A percentile compares a stretch with the other conserved stretches of the same genome.
Evolutionary conservation across 768 basidiomycete genomes (phyloP).

Genomic region (Russula dissimulans): DNA sequence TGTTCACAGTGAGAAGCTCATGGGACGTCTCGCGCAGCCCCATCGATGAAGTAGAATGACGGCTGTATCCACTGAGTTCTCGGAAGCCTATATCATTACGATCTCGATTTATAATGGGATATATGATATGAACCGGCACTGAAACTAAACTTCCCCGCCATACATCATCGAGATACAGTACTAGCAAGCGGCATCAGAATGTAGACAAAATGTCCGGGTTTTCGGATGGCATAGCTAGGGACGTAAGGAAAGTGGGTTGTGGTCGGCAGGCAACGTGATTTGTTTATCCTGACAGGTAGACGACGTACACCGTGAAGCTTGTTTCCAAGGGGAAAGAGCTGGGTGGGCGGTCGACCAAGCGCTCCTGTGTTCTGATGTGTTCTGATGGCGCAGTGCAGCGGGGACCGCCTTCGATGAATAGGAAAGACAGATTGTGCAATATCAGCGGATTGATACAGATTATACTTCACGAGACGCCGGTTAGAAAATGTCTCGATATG

Average conservation of each 20-base stretch:
- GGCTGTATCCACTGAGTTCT: no score
- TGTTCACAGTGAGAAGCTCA: no score
- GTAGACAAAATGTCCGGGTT: not conserved
- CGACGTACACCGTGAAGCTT: not conserved
- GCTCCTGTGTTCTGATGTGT: not conserved
- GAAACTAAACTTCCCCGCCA: no score
- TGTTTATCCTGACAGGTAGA: not conserved
- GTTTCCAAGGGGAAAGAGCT: not conserved
- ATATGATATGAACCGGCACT: no score
- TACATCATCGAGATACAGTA: no score
- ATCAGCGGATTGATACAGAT: not conserved
- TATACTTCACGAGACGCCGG: not conserved
- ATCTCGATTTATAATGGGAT: no score
- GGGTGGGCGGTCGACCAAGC: not conserved
- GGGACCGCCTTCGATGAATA: not conserved
- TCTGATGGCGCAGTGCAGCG: not conserved
- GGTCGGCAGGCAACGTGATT: slow-evolving; percentile 2
- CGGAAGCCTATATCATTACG: no score
- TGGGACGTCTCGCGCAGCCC: no score
- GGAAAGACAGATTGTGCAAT: no score
- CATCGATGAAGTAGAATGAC: no score
- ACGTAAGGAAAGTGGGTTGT: not conserved
- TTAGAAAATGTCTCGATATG: not conserved
- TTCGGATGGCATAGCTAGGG: not conserved
- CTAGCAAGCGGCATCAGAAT: not conserved